Percentiles rank a stretch among this genome's conserved stretches.
phyloP scores from a whole-genome alignment of 352 stramenopile species.

The Phytophthora pisi region DNA sequence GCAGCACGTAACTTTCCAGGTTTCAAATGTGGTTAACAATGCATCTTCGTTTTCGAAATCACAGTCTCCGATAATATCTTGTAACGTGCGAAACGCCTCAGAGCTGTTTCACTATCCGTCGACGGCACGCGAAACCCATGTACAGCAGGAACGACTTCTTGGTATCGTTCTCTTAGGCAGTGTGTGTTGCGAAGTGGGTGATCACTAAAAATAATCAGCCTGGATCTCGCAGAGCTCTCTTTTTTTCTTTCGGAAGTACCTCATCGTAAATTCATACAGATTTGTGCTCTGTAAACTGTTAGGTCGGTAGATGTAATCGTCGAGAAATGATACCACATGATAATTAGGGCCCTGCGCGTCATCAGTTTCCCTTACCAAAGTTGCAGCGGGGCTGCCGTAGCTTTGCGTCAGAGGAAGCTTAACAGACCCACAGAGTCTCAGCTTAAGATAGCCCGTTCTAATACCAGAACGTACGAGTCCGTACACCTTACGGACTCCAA shows the following conservation, averaged over 20 bases:
- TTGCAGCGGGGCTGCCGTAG: no score
- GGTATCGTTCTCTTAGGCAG: neutral
- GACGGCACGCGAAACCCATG: neutral
- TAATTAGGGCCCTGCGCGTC: neutral
- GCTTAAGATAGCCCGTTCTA: no score
- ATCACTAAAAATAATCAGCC: neutral
- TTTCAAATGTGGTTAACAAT: neutral
- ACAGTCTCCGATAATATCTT: conserved; percentile 1
- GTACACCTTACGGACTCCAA: no score
- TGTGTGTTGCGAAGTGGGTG: neutral
- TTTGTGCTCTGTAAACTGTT: neutral
- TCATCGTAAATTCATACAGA: conserved; percentile 9
- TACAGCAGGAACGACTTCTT: conserved; percentile 8
- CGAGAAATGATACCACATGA: neutral
- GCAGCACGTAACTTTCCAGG: neutral
- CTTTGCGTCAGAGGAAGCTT: no score
- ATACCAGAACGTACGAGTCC: no score
- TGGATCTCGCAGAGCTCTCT: neutral
- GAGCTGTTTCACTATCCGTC: neutral
- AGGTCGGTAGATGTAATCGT: conserved; percentile 10
- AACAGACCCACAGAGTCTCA: no score
- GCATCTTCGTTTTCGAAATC: neutral
- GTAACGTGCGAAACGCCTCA: neutral
- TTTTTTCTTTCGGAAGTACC: neutral
- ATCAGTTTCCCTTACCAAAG: neutral